Base-by-base conservation (phyloP, 768 basidiomycete species). In the Tulasnella sp. region DNA sequence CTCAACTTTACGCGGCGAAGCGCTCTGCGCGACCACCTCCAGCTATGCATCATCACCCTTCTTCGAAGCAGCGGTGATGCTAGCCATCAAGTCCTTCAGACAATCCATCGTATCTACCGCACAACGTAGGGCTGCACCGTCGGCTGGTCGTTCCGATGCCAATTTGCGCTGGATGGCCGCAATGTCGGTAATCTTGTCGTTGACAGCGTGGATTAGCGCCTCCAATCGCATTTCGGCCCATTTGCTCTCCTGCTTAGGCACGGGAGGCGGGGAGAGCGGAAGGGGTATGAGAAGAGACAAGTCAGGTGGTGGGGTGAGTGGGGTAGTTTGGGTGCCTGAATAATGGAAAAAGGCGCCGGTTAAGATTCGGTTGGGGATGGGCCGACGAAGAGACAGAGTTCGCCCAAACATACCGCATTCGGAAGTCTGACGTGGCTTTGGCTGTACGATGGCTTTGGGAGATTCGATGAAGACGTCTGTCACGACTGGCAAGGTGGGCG, bases 381-480 rank as follows among this genome's bases (percentile, higher is more conserved):
- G 77, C 79, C 79, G 67, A 79, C 78, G 19, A 83, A 83, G 76
- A 83, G 81, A 9, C 54, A 31, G 54, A 6, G 54, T 19, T 58
- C 54, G 9, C 25, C 54, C 54, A n/a, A 7, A 58, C 54, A 31
- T 58, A 58, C 54, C 54, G 54, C 54, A 58, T 58, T 58, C 54
- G 54, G 54, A 58, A 3, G 12, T 58, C 29, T 58, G 8, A 58
- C 54, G n/a, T 58, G 54, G 54, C 54, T 19, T 22, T 58, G 81
- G 80, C 1, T 81, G 82, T 72, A 84, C 79, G 37, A 85, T 80
- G 19, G 80, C 80, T 22, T 80, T 78, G 29, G 83, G 82, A 80
- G 84, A 83, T 1, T 80, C 77, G 78, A 83, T 81, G 80, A 85
- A 82, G 75, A 81, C 81, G 3, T 75, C 78, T n/a, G 79, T 77